A percentile compares a stretch with the other conserved stretches of the same genome.
Conservation (phyloP, 352 stramenopile genomes). For the Peronospora tabacina region DNA sequence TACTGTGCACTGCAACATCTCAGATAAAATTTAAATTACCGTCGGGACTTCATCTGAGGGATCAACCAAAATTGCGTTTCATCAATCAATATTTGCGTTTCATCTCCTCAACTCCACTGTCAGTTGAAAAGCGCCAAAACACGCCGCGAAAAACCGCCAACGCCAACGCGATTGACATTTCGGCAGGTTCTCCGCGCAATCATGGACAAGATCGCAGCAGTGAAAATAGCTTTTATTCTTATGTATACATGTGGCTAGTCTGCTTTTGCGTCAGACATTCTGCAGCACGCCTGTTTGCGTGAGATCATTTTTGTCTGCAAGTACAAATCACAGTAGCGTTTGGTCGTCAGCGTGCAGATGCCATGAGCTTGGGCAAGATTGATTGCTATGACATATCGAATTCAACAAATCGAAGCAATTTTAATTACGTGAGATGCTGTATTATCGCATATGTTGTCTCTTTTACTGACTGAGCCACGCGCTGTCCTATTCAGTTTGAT, state of each 20-base stretch:
- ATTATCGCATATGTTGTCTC: constrained; percentile 18
- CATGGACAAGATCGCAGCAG: constrained; percentile 9
- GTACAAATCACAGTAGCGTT: constrained; percentile 4
- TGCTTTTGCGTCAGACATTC: constrained; percentile 19
- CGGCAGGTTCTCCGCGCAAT: constrained; percentile 13
- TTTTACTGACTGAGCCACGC: constrained; percentile 1
- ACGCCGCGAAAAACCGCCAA: constrained; percentile 9
- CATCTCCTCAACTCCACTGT: constrained; percentile 6
- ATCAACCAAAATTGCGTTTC: constrained; percentile 3
- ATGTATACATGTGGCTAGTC: constrained; percentile 7
- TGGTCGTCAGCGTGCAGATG: constrained; percentile 9
- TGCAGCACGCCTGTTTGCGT: constrained; percentile 12
- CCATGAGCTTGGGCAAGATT: constrained; percentile 10
- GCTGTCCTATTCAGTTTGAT: constrained; percentile 9
- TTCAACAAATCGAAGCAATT: constrained; percentile 10
- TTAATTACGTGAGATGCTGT: constrained; percentile 4
- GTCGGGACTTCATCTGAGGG: constrained; percentile 15
- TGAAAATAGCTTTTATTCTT: neutral
- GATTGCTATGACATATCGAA: constrained; percentile 16
- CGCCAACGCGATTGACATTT: constrained; percentile 14
- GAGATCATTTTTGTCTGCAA: constrained; percentile 5
- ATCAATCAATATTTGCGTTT: constrained; percentile 10
- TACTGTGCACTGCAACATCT: constrained; percentile 24
- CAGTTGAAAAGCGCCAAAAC: constrained; percentile 10
- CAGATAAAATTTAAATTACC: constrained; percentile 29